phyloP scores from a whole-genome alignment of 2,329 filamentous ascomycete genomes.

The Scortechinia acanthostroma region DNA sequence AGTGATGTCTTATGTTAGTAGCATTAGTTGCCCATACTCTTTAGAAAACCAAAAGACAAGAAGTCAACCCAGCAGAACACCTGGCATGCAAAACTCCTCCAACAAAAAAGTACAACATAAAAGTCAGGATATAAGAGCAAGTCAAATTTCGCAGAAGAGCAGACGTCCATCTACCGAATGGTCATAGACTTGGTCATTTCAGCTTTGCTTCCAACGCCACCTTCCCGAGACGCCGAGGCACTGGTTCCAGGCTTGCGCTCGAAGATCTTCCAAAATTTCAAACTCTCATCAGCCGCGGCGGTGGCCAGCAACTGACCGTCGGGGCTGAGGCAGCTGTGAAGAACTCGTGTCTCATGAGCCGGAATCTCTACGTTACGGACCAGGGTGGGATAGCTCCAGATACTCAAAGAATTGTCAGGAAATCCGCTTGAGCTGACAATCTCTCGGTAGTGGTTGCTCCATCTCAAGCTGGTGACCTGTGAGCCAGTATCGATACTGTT shows the following conservation, averaged over 20 bases:
- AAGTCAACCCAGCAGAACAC: too few species aligned
- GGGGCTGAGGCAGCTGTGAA: constrained; percentile 93
- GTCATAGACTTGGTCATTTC: constrained; percentile 93
- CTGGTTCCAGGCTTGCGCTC: constrained; percentile 83
- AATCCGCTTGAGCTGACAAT: constrained; percentile 96
- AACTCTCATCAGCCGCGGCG: constrained; percentile 86
- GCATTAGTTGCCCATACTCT: too few species aligned
- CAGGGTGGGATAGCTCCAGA: constrained; percentile 96
- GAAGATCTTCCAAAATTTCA: constrained; percentile 99
- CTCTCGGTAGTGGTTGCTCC: constrained; percentile 96
- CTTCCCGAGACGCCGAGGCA: constrained; percentile 53
- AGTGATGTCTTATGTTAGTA: too few species aligned
- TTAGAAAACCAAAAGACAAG: too few species aligned
- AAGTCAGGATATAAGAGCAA: neutral
- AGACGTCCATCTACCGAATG: constrained; percentile 53
- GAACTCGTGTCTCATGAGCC: constrained; percentile 89
- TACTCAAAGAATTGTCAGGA: constrained; percentile 97
- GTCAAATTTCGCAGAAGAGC: neutral
- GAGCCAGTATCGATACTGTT: constrained; percentile 99
- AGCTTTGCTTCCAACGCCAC: constrained; percentile 69
- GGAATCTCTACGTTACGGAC: constrained; percentile 98
- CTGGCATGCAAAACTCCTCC: neutral
- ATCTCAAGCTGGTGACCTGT: constrained; percentile 90
- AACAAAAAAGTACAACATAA: neutral
- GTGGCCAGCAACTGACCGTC: constrained; percentile 98